phyloP scores from a whole-genome alignment of 768 basidiomycete genomes.

The Tulasnella sp. region DNA sequence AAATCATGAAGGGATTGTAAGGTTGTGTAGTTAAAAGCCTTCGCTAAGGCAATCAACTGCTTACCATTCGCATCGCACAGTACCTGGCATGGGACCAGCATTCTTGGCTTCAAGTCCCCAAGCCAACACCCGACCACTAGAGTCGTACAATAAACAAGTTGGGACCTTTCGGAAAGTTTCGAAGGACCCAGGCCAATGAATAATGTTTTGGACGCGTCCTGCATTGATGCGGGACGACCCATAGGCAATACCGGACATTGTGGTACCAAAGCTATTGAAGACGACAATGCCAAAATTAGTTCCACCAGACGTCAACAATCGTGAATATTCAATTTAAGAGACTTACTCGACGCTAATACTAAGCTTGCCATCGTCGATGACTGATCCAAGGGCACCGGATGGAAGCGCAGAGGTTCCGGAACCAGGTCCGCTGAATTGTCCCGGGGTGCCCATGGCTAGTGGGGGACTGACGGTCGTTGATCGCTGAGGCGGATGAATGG shows the following conservation, averaged over 20 bases:
- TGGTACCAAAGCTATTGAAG: constrained; percentile 41
- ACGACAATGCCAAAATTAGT: neutral
- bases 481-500: constrained; percentile 16
- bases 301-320: neutral
- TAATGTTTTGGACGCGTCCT: constrained; percentile 71
- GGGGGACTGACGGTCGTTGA: constrained; percentile 13
- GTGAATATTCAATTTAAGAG: neutral
- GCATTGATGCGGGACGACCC: constrained; percentile 73
- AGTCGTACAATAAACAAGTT: constrained; percentile 75
- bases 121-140: constrained; percentile 56
- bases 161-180: constrained; percentile 84
- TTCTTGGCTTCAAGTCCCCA: constrained; percentile 89
- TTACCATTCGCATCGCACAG: constrained; percentile 45
- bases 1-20: neutral
- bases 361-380: constrained; percentile 53
- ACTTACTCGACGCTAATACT: constrained; percentile 13
- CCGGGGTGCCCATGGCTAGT: constrained; percentile 2
- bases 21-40: neutral
- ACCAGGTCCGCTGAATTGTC: constrained; percentile 4
- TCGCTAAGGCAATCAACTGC: neutral
- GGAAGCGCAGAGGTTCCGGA: neutral
- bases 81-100: constrained; percentile 54
- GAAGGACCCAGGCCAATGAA: constrained; percentile 75
- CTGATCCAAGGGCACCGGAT: neutral
- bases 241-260: constrained; percentile 80